phyloP scores from a whole-genome alignment of 2,329 filamentous ascomycete genomes.

The Hymenoscyphus infarciens region DNA sequence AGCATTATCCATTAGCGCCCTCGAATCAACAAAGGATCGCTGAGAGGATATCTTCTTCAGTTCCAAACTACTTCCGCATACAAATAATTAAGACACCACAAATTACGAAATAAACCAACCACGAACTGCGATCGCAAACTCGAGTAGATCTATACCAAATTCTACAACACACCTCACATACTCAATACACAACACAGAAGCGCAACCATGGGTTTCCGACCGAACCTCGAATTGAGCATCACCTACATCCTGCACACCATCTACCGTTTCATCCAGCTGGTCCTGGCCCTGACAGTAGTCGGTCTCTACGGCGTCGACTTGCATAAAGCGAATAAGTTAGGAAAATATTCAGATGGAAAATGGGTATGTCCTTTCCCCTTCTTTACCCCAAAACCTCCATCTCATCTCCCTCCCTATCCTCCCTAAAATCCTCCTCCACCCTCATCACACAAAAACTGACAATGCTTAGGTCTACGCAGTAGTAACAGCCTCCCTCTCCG shows the following conservation, averaged over 20 bases:
- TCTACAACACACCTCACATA: neutral
- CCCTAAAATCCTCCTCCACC: no score
- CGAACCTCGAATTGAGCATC: slow-evolving; percentile 22
- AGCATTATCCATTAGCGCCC: neutral
- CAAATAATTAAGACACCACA: neutral
- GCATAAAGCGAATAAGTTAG: slow-evolving; percentile 46
- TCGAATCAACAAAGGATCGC: neutral
- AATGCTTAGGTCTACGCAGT: slow-evolving; percentile 68
- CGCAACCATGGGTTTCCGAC: slow-evolving; percentile 23
- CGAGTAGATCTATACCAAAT: neutral
- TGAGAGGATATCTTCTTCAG: neutral
- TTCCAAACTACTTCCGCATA: neutral
- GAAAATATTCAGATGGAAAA: slow-evolving; percentile 57
- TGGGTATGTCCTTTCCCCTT: slow-evolving; percentile 53
- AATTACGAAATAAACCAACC: neutral
- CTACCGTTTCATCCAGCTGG: slow-evolving; percentile 73
- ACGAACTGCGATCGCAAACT: neutral
- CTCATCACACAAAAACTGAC: no score
- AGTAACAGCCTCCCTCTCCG: slow-evolving; percentile 62
- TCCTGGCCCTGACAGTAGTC: slow-evolving; percentile 71
- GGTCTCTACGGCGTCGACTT: slow-evolving; percentile 76
- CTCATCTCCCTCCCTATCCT: no score
- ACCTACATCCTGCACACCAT: slow-evolving; percentile 52
- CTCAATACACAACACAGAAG: neutral
- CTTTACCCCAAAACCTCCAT: neutral